These are phyloP conservation scores for Penicillium pulvis DNA, from an alignment of 495 filamentous ascomycete genomes.

Conservation along the genomic window DNA sequence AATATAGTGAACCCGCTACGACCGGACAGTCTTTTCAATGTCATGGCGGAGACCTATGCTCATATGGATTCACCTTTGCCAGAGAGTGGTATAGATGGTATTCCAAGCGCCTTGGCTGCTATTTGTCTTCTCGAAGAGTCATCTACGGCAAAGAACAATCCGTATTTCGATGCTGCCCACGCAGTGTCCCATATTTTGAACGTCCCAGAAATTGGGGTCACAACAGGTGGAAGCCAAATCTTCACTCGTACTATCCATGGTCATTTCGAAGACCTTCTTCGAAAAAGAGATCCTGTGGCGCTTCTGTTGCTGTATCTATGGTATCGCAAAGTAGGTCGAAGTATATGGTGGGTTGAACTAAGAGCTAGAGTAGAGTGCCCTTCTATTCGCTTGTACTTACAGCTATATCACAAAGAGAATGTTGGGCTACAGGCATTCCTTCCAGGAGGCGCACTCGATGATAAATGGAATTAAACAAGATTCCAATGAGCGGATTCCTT, in stretches of 20 bases:
- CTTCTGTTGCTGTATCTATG: constrained; percentile 50
- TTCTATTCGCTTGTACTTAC: constrained; percentile 45
- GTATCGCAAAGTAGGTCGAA: constrained; percentile 41
- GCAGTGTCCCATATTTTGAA: constrained; percentile 33
- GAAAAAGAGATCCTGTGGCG: constrained; percentile 40
- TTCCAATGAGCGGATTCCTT: too few species aligned
- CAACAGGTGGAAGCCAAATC: constrained; percentile 25
- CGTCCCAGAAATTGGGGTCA: constrained; percentile 27
- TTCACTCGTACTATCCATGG: constrained; percentile 31
- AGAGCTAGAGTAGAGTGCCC: constrained; percentile 46
- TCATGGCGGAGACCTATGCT: constrained; percentile 36
- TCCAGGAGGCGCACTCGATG: constrained; percentile 8
- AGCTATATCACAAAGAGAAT: constrained; percentile 26
- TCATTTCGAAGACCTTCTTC: constrained; percentile 35
- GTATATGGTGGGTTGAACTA: constrained; percentile 47
- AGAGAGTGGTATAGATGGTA: constrained; percentile 33
- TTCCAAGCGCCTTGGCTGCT: constrained; percentile 31
- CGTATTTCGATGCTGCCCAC: constrained; percentile 43
- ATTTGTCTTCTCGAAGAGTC: constrained; percentile 35
- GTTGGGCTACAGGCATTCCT: constrained; percentile 30
- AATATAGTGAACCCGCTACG: constrained; percentile 40
- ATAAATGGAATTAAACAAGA: neutral
- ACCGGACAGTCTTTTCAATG: constrained; percentile 42
- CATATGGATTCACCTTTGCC: constrained; percentile 33
- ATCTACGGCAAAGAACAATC: constrained; percentile 39